Evolutionary conservation across 352 stramenopile species (phyloP).

Genomic region (Pythium monospermum): DNA sequence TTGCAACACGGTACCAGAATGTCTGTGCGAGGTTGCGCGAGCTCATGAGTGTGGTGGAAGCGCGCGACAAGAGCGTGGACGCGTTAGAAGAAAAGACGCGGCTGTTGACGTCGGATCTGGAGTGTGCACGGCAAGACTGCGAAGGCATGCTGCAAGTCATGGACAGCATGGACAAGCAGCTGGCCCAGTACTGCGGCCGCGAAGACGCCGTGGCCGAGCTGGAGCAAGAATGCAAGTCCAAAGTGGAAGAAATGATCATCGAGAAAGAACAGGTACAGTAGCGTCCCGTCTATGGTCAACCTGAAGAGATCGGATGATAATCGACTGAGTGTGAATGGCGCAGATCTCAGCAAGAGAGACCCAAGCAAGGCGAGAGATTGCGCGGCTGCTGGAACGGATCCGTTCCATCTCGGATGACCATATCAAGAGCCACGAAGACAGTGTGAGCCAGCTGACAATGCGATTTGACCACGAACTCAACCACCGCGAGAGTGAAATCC

Average conservation of each 20-base stretch:
- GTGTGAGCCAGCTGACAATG: constrained; percentile 16
- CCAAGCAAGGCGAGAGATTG: constrained; percentile 64
- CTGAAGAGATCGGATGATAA: neutral
- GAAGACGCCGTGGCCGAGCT: constrained; percentile 77
- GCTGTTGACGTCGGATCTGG: constrained; percentile 41
- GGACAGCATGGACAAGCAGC: constrained; percentile 78
- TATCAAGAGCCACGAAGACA: constrained; percentile 47
- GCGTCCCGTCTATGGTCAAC: too few species aligned
- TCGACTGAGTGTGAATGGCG: neutral
- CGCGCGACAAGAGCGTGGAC: constrained; percentile 48
- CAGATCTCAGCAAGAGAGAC: constrained; percentile 58
- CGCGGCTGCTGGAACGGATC: constrained; percentile 53
- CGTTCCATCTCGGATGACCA: constrained; percentile 41
- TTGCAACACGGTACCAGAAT: constrained; percentile 61
- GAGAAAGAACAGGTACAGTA: constrained; percentile 84
- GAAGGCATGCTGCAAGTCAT: constrained; percentile 83
- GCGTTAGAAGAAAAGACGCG: constrained; percentile 43
- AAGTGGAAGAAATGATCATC: constrained; percentile 61
- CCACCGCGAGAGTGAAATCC: constrained; percentile 47
- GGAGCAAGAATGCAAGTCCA: constrained; percentile 61
- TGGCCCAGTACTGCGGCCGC: constrained; percentile 66
- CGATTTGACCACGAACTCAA: constrained; percentile 41
- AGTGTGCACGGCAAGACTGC: constrained; percentile 65
- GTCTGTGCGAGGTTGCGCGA: constrained; percentile 63
- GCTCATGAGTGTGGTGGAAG: constrained; percentile 47